phyloP scores from a whole-genome alignment of 2,329 filamentous ascomycete species.

The Bimuria novae-zelandiae region DNA sequence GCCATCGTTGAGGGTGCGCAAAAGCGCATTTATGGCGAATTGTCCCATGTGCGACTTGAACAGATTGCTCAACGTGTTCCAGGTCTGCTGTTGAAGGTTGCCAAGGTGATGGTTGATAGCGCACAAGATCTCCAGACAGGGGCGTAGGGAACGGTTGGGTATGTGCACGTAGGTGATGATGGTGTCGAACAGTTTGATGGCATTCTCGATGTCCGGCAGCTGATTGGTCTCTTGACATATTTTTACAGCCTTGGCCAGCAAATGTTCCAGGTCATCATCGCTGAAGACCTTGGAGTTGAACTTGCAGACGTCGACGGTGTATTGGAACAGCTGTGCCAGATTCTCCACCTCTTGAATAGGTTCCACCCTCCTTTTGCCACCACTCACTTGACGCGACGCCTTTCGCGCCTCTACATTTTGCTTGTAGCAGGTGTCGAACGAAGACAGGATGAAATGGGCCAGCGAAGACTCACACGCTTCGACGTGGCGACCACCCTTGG shows the following conservation, averaged over 20 bases:
- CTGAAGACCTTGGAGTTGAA: constrained; percentile 74
- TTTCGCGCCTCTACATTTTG: constrained; percentile 35
- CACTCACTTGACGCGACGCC: constrained; percentile 26
- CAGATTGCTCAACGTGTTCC: constrained; percentile 72
- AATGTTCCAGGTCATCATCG: constrained; percentile 62
- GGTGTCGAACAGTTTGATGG: constrained; percentile 70
- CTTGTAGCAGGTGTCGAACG: constrained; percentile 41
- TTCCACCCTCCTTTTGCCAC: constrained; percentile 31
- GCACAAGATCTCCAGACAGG: constrained; percentile 72
- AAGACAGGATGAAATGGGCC: constrained; percentile 37
- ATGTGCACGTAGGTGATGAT: constrained; percentile 75
- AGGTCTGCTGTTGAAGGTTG: constrained; percentile 65
- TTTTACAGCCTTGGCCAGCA: constrained; percentile 66
- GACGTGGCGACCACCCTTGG: constrained; percentile 44
- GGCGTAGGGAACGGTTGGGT: constrained; percentile 64
- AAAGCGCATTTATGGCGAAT: constrained; percentile 66
- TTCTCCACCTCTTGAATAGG: constrained; percentile 34
- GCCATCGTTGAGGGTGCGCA: constrained; percentile 57
- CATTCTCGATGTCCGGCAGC: constrained; percentile 67
- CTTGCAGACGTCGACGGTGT: constrained; percentile 71
- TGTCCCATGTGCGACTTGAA: constrained; percentile 76
- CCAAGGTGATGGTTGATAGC: constrained; percentile 71
- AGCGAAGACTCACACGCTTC: constrained; percentile 45
- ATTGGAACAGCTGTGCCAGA: constrained; percentile 66
- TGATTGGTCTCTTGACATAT: constrained; percentile 72